Evolutionary conservation across 148 eudicot genomes (phyloP).

Genomic region (Nyssa sinensis): DNA sequence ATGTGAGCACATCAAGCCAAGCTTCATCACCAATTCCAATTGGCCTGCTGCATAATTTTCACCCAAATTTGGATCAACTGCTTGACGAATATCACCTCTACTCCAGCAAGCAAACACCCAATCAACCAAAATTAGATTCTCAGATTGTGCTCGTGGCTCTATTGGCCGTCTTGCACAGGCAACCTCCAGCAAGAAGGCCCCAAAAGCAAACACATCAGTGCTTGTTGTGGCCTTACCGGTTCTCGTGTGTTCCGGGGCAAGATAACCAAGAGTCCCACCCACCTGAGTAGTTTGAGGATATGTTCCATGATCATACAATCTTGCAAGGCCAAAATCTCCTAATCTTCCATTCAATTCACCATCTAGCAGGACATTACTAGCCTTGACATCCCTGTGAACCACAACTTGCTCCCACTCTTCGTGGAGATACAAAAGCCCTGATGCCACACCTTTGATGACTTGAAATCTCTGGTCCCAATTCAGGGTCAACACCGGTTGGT

Average conservation of each 20-base stretch:
- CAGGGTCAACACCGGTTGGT: not conserved
- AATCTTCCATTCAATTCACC: not conserved
- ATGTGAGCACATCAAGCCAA: slow-evolving; percentile 5
- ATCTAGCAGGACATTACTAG: not conserved
- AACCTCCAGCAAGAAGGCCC: not conserved
- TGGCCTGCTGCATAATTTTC: not conserved
- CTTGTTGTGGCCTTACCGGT: not conserved
- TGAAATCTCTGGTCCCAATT: slow-evolving; percentile 5
- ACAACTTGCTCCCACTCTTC: slow-evolving; percentile 9
- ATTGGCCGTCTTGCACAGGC: not conserved
- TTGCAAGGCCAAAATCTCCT: not conserved
- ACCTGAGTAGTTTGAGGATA: not conserved
- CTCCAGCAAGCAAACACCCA: not conserved
- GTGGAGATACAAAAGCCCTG: slow-evolving; percentile 6
- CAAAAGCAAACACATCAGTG: slow-evolving; percentile 3
- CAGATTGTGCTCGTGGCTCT: not conserved
- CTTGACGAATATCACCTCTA: not conserved
- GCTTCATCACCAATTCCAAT: not conserved
- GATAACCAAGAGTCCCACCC: not conserved
- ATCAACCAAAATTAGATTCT: not conserved
- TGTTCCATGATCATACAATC: not conserved
- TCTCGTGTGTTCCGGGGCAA: not conserved
- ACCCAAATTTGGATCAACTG: not conserved
- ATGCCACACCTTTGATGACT: no score
- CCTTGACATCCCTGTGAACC: slow-evolving; percentile 2